Evolutionary conservation across 2,329 filamentous ascomycete genomes (phyloP).

Genomic region (Trichoderma semiorbis): DNA sequence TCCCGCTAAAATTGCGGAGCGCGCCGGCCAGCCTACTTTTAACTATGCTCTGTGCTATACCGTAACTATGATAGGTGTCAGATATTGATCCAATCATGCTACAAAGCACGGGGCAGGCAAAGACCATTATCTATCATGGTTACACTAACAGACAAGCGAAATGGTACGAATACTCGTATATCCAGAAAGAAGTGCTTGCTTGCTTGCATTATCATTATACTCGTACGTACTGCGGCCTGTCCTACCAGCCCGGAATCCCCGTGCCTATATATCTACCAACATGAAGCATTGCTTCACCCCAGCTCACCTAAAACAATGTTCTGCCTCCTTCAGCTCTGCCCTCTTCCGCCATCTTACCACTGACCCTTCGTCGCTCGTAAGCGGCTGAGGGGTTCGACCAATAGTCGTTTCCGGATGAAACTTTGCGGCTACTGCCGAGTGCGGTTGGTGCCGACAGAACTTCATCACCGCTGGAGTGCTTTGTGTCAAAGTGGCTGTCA

Average conservation of each 20-base stretch:
- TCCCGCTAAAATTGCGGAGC: constrained; percentile 9
- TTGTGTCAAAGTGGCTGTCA: constrained; percentile 48
- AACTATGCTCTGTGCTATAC: neutral
- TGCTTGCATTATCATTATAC: neutral
- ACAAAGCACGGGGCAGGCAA: neutral
- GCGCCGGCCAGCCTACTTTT: neutral
- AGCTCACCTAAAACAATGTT: neutral
- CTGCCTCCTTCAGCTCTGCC: constrained; percentile 44
- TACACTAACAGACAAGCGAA: neutral
- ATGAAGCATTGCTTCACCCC: neutral
- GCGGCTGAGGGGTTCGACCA: constrained; percentile 31
- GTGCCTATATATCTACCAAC: neutral
- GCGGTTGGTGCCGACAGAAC: constrained; percentile 52
- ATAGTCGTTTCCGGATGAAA: constrained; percentile 59
- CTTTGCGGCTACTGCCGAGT: constrained; percentile 49
- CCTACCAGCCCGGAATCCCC: neutral
- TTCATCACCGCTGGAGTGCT: constrained; percentile 58
- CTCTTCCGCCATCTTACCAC: constrained; percentile 71
- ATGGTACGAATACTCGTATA: neutral
- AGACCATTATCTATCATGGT: neutral
- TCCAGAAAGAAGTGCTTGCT: neutral
- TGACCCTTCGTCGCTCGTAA: constrained; percentile 58
- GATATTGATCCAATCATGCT: neutral
- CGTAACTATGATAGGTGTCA: neutral
- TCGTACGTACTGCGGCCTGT: neutral